phyloP scores from a whole-genome alignment of 2,329 filamentous ascomycete species.

The Ambrosiella beaveri region DNA sequence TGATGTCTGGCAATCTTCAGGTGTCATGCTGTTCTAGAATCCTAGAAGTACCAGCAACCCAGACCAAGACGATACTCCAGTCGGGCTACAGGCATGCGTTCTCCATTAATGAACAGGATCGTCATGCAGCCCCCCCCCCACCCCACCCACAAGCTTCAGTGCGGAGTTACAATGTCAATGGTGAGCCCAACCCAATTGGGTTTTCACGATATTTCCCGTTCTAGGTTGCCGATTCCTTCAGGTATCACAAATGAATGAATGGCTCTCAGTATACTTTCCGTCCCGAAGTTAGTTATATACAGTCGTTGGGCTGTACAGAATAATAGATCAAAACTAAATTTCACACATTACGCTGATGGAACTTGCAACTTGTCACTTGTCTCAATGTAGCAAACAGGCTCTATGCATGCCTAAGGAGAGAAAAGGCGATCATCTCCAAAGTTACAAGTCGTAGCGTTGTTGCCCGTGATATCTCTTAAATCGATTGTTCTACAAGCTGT shows the following conservation, averaged over 20 bases:
- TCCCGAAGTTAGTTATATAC: not conserved
- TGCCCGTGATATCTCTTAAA: not conserved
- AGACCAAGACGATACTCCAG: too few relatives aligned
- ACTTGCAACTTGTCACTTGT: not conserved
- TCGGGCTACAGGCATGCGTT: too few relatives aligned
- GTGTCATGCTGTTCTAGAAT: not conserved
- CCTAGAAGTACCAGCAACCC: not conserved
- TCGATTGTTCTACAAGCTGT: too few relatives aligned
- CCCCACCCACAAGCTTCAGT: not conserved
- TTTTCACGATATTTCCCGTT: not conserved
- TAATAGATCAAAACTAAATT: too few relatives aligned
- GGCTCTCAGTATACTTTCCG: not conserved
- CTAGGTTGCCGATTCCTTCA: not conserved
- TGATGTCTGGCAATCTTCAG: not conserved
- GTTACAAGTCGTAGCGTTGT: not conserved
- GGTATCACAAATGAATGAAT: not conserved
- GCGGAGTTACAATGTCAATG: not conserved
- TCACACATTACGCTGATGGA: too few relatives aligned
- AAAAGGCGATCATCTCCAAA: not conserved
- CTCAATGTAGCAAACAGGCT: not conserved
- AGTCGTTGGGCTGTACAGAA: not conserved
- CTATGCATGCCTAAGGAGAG: slow-evolving; percentile 10
- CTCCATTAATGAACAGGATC: not conserved
- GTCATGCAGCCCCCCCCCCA: not conserved
- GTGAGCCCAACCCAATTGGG: not conserved